These are phyloP conservation scores for Aureobasidium sp. DNA, from an alignment of 2,329 filamentous ascomycete genomes.

Conservation along the genomic window DNA sequence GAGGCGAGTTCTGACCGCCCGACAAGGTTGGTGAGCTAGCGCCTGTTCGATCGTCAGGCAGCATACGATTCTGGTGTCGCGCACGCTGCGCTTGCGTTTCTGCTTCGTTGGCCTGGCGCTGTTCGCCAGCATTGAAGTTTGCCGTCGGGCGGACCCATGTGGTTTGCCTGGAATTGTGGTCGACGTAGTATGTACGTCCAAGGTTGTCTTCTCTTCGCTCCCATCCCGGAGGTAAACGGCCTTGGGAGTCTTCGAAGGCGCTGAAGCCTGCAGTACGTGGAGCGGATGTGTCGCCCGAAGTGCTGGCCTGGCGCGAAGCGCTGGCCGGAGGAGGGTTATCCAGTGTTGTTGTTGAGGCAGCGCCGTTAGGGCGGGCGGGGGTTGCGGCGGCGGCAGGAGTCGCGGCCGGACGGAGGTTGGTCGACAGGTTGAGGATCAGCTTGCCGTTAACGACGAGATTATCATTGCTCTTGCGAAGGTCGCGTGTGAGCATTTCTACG, in stretches of 20 bases:
- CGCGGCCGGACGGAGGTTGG: constrained; percentile 69
- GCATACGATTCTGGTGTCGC: constrained; percentile 87
- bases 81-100: constrained; percentile 89
- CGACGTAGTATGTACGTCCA: constrained; percentile 94
- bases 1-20: constrained; percentile 34
- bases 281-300: constrained; percentile 13
- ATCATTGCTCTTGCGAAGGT: constrained; percentile 96
- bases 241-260: constrained; percentile 94
- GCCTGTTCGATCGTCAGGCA: constrained; percentile 91
- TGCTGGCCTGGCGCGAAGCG: constrained; percentile 20
- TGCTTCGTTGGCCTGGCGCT: constrained; percentile 73
- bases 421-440: constrained; percentile 91
- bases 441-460: constrained; percentile 97
- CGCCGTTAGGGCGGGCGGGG: constrained; percentile 26
- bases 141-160: constrained; percentile 91
- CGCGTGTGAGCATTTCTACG: constrained; percentile 88
- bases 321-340: constrained; percentile 23
- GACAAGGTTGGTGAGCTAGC: constrained; percentile 77
- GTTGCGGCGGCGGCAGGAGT: constrained; percentile 20
- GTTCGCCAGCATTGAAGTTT: constrained; percentile 65
- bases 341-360: constrained; percentile 7
- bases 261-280: constrained; percentile 53
- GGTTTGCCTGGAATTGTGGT: constrained; percentile 93
- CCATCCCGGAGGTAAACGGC: constrained; percentile 86
- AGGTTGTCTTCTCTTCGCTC: constrained; percentile 92